Conservation (phyloP, 2,329 filamentous ascomycete species). For the Aspergillus sp. region DNA sequence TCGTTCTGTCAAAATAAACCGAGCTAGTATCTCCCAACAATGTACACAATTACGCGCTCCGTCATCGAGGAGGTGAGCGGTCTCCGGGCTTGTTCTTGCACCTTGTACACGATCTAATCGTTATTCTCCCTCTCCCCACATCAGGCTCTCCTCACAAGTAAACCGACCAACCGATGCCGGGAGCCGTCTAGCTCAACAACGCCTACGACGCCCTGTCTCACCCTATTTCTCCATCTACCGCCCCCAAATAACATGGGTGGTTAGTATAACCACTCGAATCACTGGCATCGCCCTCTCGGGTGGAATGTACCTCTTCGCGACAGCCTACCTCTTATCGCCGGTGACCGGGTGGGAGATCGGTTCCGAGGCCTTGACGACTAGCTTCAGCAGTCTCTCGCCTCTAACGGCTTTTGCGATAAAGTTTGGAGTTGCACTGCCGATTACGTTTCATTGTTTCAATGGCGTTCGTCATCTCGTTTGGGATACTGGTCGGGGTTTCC, state of each 20-base stretch:
- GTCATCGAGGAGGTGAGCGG: not conserved
- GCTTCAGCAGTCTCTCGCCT: not conserved
- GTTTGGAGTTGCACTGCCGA: not conserved
- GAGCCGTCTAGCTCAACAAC: not conserved
- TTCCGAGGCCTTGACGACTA: not conserved
- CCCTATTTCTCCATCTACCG: not conserved
- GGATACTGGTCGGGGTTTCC: not conserved
- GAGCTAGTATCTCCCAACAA: not conserved
- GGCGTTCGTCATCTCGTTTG: not conserved
- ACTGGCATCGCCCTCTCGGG: not conserved
- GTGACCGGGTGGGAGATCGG: not conserved
- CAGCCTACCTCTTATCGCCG: not conserved
- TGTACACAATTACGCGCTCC: not conserved
- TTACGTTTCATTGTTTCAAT: not conserved
- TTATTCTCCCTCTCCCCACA: not conserved
- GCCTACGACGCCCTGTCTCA: not conserved
- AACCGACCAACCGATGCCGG: not conserved
- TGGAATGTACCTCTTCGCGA: not conserved
- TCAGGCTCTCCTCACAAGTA: not conserved
- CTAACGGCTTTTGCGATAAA: not conserved
- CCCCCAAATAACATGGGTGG: not conserved
- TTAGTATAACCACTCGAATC: not conserved
- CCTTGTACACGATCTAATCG: not conserved
- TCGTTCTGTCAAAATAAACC: not conserved
- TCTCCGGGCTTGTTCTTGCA: no score